Evolutionary conservation across 139 green algal species (phyloP).

Genomic region (Micromonas commoda): DNA sequence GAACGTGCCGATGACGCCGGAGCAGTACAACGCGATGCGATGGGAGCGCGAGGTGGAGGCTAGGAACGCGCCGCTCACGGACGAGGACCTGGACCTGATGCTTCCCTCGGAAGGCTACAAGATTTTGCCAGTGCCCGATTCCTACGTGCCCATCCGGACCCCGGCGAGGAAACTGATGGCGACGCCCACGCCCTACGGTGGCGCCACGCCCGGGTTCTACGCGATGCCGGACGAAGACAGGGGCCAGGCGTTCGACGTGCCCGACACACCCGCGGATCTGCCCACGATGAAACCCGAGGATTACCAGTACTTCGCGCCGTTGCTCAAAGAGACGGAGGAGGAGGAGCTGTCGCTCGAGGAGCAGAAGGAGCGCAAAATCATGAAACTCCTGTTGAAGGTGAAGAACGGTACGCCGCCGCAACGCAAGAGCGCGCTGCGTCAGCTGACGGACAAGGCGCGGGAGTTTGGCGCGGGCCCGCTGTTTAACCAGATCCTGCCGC

Average conservation of each 20-base stretch:
- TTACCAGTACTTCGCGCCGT: constrained; percentile 89
- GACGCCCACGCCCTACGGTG: constrained; percentile 77
- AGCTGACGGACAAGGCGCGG: constrained; percentile 94
- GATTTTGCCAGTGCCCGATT: constrained; percentile 67
- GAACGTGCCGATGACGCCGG: constrained; percentile 62
- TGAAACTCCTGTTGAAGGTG: constrained; percentile 98
- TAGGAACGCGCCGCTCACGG: constrained; percentile 78
- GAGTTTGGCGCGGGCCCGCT: constrained; percentile 91
- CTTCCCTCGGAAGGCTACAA: constrained; percentile 84
- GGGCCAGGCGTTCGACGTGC: constrained; percentile 66
- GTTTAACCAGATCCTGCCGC: constrained; percentile 97
- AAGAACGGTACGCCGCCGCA: constrained; percentile 98
- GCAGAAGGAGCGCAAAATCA: constrained; percentile 95
- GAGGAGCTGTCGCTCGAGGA: constrained; percentile 83
- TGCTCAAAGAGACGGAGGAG: constrained; percentile 82
- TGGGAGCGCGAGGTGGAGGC: constrained; percentile 83
- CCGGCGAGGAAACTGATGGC: constrained; percentile 87
- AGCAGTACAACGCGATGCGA: constrained; percentile 63
- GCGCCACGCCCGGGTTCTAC: constrained; percentile 69
- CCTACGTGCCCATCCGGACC: constrained; percentile 88
- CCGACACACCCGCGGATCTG: constrained; percentile 62
- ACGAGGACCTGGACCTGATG: constrained; percentile 94
- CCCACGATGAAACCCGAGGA: constrained; percentile 96
- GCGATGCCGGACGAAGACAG: constrained; percentile 77
- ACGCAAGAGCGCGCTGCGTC: constrained; percentile 87